These are phyloP conservation scores for Cyathus striatus DNA, from an alignment of 768 basidiomycete genomes.

Conservation along the genomic window DNA sequence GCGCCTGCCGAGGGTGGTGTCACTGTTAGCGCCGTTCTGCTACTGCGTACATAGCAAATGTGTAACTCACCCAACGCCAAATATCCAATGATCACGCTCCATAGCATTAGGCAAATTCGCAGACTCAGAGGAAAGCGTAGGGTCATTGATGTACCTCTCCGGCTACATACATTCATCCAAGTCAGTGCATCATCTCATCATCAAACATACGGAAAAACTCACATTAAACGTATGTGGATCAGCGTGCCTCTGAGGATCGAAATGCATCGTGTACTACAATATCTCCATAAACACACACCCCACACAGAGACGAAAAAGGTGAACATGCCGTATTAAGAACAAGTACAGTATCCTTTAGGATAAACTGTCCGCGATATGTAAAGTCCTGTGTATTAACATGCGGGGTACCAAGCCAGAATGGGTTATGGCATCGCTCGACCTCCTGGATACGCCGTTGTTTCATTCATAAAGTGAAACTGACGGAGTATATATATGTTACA, in stretches of 20 bases:
- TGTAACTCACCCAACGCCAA: slow-evolving; percentile 43
- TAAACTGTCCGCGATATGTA: slow-evolving; percentile 32
- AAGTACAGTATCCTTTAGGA: slow-evolving; percentile 33
- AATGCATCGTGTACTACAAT: slow-evolving; percentile 29
- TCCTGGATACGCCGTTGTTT: slow-evolving; percentile 15
- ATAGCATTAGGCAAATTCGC: slow-evolving; percentile 34
- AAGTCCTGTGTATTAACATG: slow-evolving; percentile 33
- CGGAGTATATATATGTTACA: slow-evolving; percentile 1
- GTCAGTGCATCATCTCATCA: not conserved
- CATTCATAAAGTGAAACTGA: slow-evolving; percentile 3
- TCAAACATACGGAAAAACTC: not conserved
- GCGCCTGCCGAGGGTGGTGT: slow-evolving; percentile 15
- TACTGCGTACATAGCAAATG: no score
- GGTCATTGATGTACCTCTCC: slow-evolving; percentile 37
- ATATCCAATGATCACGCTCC: slow-evolving; percentile 47
- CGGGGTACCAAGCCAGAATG: slow-evolving; percentile 35
- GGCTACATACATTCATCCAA: slow-evolving; percentile 18
- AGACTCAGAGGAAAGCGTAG: slow-evolving; percentile 32
- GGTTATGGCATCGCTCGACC: slow-evolving; percentile 29
- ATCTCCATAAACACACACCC: slow-evolving; percentile 7
- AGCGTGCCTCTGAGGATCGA: slow-evolving; percentile 28
- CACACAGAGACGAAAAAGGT: not conserved
- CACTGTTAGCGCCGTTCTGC: no score
- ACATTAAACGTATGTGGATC: slow-evolving; percentile 31
- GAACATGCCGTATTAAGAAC: slow-evolving; percentile 31